These are phyloP conservation scores for Aotearoamyces nothofagi DNA, from an alignment of 2,329 filamentous ascomycete genomes.

Conservation along the genomic window DNA sequence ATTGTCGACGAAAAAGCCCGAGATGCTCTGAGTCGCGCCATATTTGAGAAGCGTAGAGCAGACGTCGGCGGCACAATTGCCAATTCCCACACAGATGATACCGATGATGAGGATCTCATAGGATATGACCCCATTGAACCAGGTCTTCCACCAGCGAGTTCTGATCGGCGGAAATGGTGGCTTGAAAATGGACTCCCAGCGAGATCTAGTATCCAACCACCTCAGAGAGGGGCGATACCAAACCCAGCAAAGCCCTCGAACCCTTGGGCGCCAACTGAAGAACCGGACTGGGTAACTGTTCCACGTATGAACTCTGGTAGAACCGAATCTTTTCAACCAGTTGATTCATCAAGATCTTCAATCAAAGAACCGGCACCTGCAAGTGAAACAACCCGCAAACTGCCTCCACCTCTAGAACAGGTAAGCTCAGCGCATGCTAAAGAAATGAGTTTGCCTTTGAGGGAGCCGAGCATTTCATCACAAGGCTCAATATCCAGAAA, in stretches of 20 bases:
- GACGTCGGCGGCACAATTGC: constrained; percentile 51
- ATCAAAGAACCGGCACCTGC: constrained; percentile 4
- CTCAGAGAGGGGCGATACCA: constrained; percentile 43
- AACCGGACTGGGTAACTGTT: constrained; percentile 72
- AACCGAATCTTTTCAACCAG: constrained; percentile 3
- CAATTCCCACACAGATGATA: constrained; percentile 42
- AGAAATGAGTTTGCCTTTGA: constrained; percentile 7
- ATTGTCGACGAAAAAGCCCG: constrained; percentile 64
- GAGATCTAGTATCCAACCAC: constrained; percentile 54
- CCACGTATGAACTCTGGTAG: constrained; percentile 22
- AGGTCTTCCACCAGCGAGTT: constrained; percentile 53
- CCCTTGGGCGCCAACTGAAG: constrained; percentile 59
- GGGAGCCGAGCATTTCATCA: constrained; percentile 5
- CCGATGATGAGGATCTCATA: constrained; percentile 65
- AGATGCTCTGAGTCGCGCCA: constrained; percentile 53
- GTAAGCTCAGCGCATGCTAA: constrained; percentile 4
- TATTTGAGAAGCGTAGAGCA: constrained; percentile 55
- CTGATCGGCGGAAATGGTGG: constrained; percentile 58
- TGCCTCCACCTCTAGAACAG: constrained; percentile 16
- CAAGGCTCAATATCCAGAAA: constrained; percentile 8
- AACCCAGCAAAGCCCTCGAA: constrained; percentile 68
- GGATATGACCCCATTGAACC: constrained; percentile 75
- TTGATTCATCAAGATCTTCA: constrained; percentile 6
- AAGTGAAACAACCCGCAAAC: constrained; percentile 11
- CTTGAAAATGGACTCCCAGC: constrained; percentile 58